Conservation (phyloP, 306 rosid species). For the Prunus salicina region DNA sequence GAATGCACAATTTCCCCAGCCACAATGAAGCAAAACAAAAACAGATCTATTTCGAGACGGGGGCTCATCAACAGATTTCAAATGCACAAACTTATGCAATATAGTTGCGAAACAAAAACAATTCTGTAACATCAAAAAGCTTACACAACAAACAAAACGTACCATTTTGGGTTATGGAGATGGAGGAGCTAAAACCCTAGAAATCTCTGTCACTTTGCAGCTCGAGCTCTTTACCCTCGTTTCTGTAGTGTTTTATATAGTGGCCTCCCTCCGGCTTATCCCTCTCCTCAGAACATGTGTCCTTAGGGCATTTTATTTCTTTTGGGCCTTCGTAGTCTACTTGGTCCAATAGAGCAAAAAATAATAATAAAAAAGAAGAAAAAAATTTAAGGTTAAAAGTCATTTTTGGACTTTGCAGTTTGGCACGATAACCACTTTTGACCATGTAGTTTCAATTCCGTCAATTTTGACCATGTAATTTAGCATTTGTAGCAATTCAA, state of each 20-base stretch:
- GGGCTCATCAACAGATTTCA: not conserved
- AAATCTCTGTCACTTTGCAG: not conserved
- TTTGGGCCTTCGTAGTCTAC: not conserved
- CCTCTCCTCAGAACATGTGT: not conserved
- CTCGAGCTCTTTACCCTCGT: not conserved
- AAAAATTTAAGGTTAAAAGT: too few relatives aligned
- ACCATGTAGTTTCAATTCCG: too few relatives aligned
- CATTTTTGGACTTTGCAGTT: too few relatives aligned
- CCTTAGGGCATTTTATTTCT: not conserved
- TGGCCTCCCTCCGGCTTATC: not conserved
- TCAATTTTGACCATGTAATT: too few relatives aligned
- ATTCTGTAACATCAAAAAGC: not conserved
- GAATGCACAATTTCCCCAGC: not conserved
- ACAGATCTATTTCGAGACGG: not conserved
- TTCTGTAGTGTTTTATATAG: not conserved
- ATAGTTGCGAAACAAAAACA: not conserved
- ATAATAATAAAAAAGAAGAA: too few relatives aligned
- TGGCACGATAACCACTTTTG: too few relatives aligned
- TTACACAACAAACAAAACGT: not conserved
- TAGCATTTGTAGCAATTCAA: too few relatives aligned
- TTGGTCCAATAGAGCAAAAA: too few relatives aligned
- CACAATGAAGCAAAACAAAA: not conserved
- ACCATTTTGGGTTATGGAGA: slow-evolving; percentile 15
- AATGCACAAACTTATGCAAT: not conserved
- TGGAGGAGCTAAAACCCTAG: slow-evolving; percentile 25